Base-by-base conservation (phyloP, 176 grass and related monocot genomes). In the Avena sativa region DNA sequence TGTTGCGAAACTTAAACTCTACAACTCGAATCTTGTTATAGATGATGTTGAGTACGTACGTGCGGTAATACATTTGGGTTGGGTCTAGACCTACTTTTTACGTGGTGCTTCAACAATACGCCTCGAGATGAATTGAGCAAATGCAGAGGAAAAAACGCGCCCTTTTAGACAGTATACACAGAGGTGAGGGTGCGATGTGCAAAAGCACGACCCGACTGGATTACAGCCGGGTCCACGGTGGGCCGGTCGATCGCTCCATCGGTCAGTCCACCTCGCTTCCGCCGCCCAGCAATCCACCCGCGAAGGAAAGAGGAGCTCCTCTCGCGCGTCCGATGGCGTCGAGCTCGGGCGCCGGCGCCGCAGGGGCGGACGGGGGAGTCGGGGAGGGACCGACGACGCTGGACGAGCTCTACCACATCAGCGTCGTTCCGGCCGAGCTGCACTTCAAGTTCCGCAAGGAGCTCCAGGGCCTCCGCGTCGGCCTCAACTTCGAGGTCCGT, bases 361-460 rank as follows among this genome's bases (percentile, higher is more conserved):
- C 15, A 6, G 88, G 69, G 26, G 75, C 11, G 6, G 86, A 89
- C 20, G 83, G 86, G 11, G 83, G 87, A 44, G 87, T 84, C 6
- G 78, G 81, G 32, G 88, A 92, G 19, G 93, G 91, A 1, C 96
- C 93, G 32, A 79, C 87, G 71, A 84, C 90, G 38, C 79, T 98
- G n/a, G 93, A 94, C 56, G 96, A 98, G 85, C 91, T 93, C 64
- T 98, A 92, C 92, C 77, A 87, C 82, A 98, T 98, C 86, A 98
- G 96, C 89, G 75, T 93, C 21, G 90, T 96, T 14, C 93, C 94
- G 36, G 93, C 93, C 44, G 93, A 98, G 87, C 92, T 98, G 69
- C 93, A 88, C 92, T 81, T 98, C 92, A 96, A 98, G 88, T 98
- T 98, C 81, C 93, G 96, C 74, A 98, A 96, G 89, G 92, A 96